A percentile compares a stretch with the other conserved stretches of the same genome.
These are phyloP conservation scores for Herpetospermum pedunculosum DNA, from an alignment of 306 rosid genomes.

Conservation along the genomic window DNA sequence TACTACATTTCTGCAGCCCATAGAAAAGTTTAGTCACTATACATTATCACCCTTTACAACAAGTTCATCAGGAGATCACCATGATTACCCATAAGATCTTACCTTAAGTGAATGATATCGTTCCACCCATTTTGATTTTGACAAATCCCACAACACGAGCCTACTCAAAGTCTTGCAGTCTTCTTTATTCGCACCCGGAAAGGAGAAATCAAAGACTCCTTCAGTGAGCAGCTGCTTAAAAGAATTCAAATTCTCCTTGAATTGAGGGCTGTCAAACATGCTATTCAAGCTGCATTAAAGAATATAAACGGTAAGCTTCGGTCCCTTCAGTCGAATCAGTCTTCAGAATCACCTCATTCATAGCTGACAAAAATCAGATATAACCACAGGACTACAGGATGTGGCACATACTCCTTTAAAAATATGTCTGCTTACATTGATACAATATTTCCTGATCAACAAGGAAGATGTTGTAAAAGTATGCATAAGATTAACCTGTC, in stretches of 20 bases:
- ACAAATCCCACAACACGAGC: constrained; percentile 51
- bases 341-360: neutral
- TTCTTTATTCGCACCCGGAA: constrained; percentile 53
- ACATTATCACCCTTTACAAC: neutral
- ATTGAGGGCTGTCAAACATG: constrained; percentile 69
- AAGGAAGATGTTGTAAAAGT: neutral
- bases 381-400: neutral
- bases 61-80: neutral
- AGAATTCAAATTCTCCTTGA: constrained; percentile 64
- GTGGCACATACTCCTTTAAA: neutral
- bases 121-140: constrained; percentile 74
- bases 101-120: constrained; percentile 64
- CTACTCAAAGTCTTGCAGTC: constrained; percentile 69
- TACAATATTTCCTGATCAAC: neutral
- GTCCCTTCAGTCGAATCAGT: neutral
- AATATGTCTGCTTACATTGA: neutral
- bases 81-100: constrained; percentile 11
- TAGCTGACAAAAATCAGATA: neutral
- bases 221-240: constrained; percentile 81
- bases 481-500: constrained; percentile 47
- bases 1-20: constrained; percentile 43
- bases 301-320: constrained; percentile 10
- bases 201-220: constrained; percentile 77
- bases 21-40: neutral
- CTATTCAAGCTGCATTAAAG: constrained; percentile 58